Base-by-base conservation (phyloP, 306 rosid genomes). In the Senna siamea region DNA sequence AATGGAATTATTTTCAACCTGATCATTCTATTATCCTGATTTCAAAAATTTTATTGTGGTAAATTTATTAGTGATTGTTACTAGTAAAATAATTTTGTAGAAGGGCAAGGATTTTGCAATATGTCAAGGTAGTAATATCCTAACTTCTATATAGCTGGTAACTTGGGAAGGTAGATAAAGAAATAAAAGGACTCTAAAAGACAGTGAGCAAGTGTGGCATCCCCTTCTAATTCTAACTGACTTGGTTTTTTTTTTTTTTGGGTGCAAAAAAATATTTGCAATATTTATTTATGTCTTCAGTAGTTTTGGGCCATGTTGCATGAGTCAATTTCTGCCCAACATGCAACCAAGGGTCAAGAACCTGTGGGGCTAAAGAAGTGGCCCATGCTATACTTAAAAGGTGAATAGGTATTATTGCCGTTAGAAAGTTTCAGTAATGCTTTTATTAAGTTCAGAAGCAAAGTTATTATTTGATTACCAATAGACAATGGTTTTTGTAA, bases 61-160 rank as follows among this genome's bases (percentile, higher is more conserved):
- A 34, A 62, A 30, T 48, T 56, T 48, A 22, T 60, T 10, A 53
- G 28, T 40, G 56, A 38, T 38, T 60, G 32, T 34, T 59, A n/a
- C 22, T 8, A 15, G 66, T 15, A 59, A 47, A 15, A 14, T 55
- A 9, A 38, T 37, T 57, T 15, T 40, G 57, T 46, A 51, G 70
- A 53, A 66, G 56, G 47, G 64, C 37, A 20, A 26, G 69, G 69
- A 12, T 40, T 54, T 37, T 28, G 40, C 28, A 52, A 58, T 67
- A 58, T 58, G 37, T 53, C 15, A 6, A 30, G 44, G 78, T 47
- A 20, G 53, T 52, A 9, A 64, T 65, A 37, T 72, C 26, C 56
- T 62, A 48, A 37, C 28, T 26, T 28, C 30, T 70, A 70, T 40
- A 63, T 37, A 17, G 56, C 22, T 70, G 48, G 23, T 41, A 6